Conservation (phyloP, 208 protist genomes). For the Entamoeba invadens region DNA sequence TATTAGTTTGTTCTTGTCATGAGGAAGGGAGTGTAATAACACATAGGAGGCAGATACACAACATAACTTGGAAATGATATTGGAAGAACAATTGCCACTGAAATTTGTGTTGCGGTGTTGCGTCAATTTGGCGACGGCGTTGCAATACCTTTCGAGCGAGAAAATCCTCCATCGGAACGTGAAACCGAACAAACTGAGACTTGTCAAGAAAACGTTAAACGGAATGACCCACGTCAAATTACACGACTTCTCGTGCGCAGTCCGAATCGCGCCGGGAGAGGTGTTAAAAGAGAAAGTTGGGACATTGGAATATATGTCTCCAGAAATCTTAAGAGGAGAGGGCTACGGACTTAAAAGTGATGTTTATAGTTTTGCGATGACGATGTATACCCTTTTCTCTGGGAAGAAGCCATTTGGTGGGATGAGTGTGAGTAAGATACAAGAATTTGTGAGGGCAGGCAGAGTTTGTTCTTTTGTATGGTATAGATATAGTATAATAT, state of each 20-base stretch:
- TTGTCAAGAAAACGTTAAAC: neutral
- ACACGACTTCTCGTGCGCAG: neutral
- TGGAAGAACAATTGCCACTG: neutral
- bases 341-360: neutral
- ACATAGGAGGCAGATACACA: neutral
- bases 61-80: neutral
- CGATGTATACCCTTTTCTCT: neutral
- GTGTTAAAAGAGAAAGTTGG: neutral
- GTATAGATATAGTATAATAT: too few relatives aligned
- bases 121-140: neutral
- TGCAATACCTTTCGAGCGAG: neutral
- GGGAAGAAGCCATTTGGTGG: neutral
- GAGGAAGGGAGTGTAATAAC: too few relatives aligned
- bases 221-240: neutral
- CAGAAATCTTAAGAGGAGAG: neutral
- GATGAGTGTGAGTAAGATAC: neutral
- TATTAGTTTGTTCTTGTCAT: too few relatives aligned
- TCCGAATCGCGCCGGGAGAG: neutral
- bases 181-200: neutral
- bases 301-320: neutral
- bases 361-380: neutral
- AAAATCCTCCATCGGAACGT: neutral
- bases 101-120: neutral
- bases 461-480: too few relatives aligned
- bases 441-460: neutral